Percentiles rank a stretch among this genome's conserved stretches.
phyloP scores from a whole-genome alignment of 768 basidiomycete species.

The Pholiota conissans region DNA sequence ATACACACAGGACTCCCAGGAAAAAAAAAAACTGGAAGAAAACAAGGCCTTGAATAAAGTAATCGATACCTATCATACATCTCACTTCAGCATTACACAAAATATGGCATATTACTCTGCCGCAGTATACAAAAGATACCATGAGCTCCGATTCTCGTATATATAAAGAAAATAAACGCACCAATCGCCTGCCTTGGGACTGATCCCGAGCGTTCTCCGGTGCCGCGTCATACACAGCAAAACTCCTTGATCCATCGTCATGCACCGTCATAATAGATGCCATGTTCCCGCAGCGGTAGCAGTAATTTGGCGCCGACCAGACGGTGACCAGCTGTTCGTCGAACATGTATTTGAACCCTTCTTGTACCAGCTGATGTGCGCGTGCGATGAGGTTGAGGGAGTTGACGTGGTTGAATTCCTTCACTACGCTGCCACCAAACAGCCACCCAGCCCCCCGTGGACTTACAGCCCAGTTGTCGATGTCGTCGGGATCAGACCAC shows the following conservation, averaged over 20 bases:
- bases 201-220: constrained; percentile 87
- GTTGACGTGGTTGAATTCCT: constrained; percentile 95
- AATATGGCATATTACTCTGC: constrained; percentile 48
- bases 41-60: neutral
- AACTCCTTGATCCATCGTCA: constrained; percentile 63
- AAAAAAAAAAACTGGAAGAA: neutral
- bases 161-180: constrained; percentile 33
- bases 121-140: neutral
- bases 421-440: constrained; percentile 84
- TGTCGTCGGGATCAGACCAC: constrained; percentile 98
- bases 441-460: constrained; percentile 96
- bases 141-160: neutral
- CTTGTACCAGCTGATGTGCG: constrained; percentile 95
- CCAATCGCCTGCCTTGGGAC: constrained; percentile 73
- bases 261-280: constrained; percentile 87
- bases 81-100: constrained; percentile 20
- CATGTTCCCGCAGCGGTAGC: constrained; percentile 65
- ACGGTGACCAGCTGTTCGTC: constrained; percentile 90
- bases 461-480: constrained; percentile 95
- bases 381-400: constrained; percentile 85
- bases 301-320: constrained; percentile 92
- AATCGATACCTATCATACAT: neutral
- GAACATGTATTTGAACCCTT: constrained; percentile 97
- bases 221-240: constrained; percentile 86
- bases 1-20: no score